Conservation (phyloP, 2,329 filamentous ascomycete genomes). For the Cladosporium oxysporum region DNA sequence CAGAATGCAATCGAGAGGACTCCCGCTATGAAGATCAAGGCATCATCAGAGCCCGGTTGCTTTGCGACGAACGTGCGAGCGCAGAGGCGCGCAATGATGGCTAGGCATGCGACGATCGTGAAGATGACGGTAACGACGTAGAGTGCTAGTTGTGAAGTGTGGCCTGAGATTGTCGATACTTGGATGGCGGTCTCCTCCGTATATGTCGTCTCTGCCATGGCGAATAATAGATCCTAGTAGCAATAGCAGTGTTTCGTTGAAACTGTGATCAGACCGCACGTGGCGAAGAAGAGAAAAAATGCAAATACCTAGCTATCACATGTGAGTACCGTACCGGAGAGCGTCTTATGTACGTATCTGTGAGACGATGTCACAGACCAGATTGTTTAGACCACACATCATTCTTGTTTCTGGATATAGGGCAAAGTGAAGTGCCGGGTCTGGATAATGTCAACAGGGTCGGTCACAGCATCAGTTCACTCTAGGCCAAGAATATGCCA, state of each 20-base stretch:
- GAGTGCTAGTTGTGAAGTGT: slow-evolving; percentile 8
- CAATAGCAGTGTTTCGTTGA: neutral
- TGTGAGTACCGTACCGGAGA: neutral
- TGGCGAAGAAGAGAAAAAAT: neutral
- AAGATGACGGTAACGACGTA: slow-evolving; percentile 16
- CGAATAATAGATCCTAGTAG: neutral
- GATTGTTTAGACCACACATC: neutral
- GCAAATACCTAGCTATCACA: neutral
- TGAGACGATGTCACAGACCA: neutral
- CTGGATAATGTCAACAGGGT: neutral
- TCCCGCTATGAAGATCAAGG: slow-evolving; percentile 8
- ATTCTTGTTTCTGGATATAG: neutral
- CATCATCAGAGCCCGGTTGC: slow-evolving; percentile 16
- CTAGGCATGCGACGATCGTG: slow-evolving; percentile 15
- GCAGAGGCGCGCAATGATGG: slow-evolving; percentile 8
- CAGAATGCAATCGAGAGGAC: slow-evolving; percentile 17
- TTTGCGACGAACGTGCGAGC: slow-evolving; percentile 13
- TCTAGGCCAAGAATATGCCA: neutral
- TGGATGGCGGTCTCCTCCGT: slow-evolving; percentile 9
- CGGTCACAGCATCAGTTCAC: neutral
- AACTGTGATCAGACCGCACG: neutral
- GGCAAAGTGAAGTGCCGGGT: neutral
- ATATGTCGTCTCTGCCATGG: slow-evolving; percentile 5
- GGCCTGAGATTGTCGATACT: slow-evolving; percentile 12
- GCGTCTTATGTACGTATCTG: neutral